Base-by-base conservation (phyloP, 1,284 basidiomycete species). In the Rugosomyces carneus region DNA sequence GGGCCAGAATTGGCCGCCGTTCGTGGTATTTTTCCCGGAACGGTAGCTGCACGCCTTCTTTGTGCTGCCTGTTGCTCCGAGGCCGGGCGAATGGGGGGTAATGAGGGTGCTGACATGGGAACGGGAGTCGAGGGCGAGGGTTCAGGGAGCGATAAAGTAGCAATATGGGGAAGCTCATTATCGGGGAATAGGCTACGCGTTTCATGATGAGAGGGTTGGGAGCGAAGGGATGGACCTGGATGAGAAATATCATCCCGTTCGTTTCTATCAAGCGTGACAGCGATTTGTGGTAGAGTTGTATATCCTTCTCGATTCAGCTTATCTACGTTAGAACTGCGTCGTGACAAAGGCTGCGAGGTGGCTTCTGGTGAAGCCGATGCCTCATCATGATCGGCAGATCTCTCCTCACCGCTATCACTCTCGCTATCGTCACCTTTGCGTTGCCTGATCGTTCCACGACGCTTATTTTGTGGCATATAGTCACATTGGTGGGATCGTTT, bases 401-500 rank as follows among this genome's bases (percentile, higher is more conserved):
- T 64, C 42, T 81, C 81, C 45, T 78, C 81, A 29, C 68, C 31
- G 55, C 75, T 79, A 15, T 76, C 79, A 59, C 80, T 82, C 31
- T 80, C 83, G 54, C 80, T 83, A 43, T 81, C 81, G 42, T 78
- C 79, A 47, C 71, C 78, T 56, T 78, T 76, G 50, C 72, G 70
- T 49, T 75, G 73, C 42, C 71, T 68, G 38, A 69, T 53, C 31
- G 71, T 72, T 39, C 79, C 79, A 46, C 85, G 79, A 35, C 84
- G 79, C 60, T 84, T 85, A 58, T 76, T 78, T 56, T 78, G 80
- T n/a, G 80, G 75, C 72, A 78, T 80, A 54, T 89, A 89, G 59
- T 89, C 86, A 61, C 87, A 89, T 8, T 75, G 65, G 53, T 87
- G 78, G 32, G 74, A 76, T 38, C 86, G 78, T 62, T 89, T 89